phyloP scores from a whole-genome alignment of 2,329 filamentous ascomycete species.

The Colletotrichum viniferum region DNA sequence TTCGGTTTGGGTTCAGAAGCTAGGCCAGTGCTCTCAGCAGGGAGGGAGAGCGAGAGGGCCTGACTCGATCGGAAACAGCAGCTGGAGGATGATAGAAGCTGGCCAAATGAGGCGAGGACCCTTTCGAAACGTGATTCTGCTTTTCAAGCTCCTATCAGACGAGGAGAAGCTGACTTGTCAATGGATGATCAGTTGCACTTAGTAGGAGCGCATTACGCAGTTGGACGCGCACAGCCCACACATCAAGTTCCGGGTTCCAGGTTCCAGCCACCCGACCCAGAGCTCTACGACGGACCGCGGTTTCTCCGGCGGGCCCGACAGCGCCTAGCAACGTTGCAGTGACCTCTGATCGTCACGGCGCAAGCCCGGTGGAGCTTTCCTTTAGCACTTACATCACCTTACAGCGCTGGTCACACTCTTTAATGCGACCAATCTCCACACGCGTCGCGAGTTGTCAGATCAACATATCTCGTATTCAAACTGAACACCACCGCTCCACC shows the following conservation, averaged over 20 bases:
- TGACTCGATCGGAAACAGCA: not conserved
- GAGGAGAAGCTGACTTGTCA: not conserved
- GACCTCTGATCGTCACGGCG: not conserved
- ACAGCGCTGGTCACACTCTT: not conserved
- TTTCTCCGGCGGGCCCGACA: conserved; percentile 6
- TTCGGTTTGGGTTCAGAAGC: conserved; percentile 9
- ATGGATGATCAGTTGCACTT: conserved; percentile 1
- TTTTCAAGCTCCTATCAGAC: conserved; percentile 3
- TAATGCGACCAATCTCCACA: not conserved
- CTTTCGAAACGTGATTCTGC: not conserved
- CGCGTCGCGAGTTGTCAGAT: not conserved
- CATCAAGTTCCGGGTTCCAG: conserved; percentile 20
- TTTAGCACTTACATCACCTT: not conserved
- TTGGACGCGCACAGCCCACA: conserved; percentile 10
- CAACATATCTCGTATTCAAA: not conserved
- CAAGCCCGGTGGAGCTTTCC: not conserved
- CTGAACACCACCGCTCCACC: not conserved
- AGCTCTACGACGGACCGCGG: conserved; percentile 7
- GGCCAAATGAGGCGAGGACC: not conserved
- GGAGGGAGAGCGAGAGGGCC: not conserved
- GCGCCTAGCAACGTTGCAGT: not conserved
- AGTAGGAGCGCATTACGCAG: conserved; percentile 16
- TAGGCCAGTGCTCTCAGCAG: not conserved
- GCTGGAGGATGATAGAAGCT: not conserved
- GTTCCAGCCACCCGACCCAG: conserved; percentile 7